These are phyloP conservation scores for Penstemon newberryi DNA, from an alignment of 257 asterid species.

Conservation along the genomic window DNA sequence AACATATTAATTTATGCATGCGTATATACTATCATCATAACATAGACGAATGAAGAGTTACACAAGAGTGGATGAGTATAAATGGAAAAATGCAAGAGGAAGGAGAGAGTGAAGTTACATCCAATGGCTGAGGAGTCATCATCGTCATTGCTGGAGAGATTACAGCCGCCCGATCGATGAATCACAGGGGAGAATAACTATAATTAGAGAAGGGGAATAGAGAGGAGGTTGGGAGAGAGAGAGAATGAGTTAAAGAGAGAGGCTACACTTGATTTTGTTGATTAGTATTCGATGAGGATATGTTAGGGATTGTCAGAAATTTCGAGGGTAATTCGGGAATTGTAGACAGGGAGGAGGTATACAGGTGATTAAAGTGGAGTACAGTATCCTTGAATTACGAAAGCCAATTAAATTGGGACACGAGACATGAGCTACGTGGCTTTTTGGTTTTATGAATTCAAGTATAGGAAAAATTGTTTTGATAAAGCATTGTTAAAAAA, in stretches of 20 bases:
- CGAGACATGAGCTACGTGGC: no score
- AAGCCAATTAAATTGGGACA: no score
- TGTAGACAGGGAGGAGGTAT: no score
- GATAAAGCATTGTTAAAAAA: no score
- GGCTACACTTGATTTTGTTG: no score
- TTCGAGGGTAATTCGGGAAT: no score
- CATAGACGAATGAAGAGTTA: slow-evolving; percentile 9
- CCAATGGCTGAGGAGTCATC: slow-evolving; percentile 81
- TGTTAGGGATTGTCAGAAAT: no score
- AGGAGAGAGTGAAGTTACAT: slow-evolving; percentile 46
- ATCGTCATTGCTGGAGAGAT: slow-evolving; percentile 63
- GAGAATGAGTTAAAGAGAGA: slow-evolving; percentile 12
- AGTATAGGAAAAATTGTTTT: no score
- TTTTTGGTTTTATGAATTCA: no score
- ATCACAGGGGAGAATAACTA: slow-evolving; percentile 32
- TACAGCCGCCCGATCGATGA: slow-evolving; percentile 54
- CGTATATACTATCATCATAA: slow-evolving; percentile 22
- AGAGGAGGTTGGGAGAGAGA: slow-evolving; percentile 21
- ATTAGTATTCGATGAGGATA: no score
- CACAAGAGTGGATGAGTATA: slow-evolving; percentile 12
- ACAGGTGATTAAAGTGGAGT: no score
- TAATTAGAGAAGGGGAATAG: neutral
- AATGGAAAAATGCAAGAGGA: slow-evolving; percentile 22
- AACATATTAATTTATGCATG: slow-evolving; percentile 28
- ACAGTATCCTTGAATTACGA: no score